Conservation (phyloP, 2,329 filamentous ascomycete species). For the Helicocarpus griseus region DNA sequence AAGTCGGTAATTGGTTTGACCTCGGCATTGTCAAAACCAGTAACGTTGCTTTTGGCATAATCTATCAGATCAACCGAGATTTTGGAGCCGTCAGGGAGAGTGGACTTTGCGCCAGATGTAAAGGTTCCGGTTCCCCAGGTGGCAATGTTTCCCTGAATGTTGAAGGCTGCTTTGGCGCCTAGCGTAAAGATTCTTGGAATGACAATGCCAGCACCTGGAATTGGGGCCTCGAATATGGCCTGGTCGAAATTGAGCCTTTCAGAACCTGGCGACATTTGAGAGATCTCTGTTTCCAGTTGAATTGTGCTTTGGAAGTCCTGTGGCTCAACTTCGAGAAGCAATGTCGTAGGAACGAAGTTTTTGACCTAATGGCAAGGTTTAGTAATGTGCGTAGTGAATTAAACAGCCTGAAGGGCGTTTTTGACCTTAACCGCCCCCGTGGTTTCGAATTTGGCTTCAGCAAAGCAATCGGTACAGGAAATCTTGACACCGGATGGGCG, state of each 20-base stretch:
- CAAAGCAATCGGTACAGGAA: conserved; percentile 20
- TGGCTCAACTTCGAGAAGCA: conserved; percentile 14
- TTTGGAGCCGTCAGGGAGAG: conserved; percentile 18
- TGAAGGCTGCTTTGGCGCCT: conserved; percentile 17
- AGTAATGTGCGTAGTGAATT: too few relatives aligned
- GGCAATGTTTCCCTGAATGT: conserved; percentile 13
- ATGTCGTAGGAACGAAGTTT: conserved; percentile 10
- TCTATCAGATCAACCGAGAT: conserved; percentile 17
- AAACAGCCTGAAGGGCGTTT: conserved; percentile 2
- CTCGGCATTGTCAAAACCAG: conserved; percentile 16
- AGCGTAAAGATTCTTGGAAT: conserved; percentile 18
- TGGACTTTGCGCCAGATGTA: conserved; percentile 16
- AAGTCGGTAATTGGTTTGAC: conserved; percentile 18
- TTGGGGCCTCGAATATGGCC: conserved; percentile 10
- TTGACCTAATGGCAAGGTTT: conserved; percentile 8
- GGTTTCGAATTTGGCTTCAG: conserved; percentile 18
- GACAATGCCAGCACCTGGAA: conserved; percentile 18
- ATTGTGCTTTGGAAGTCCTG: conserved; percentile 14
- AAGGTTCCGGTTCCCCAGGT: conserved; percentile 16
- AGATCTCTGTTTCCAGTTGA: conserved; percentile 12
- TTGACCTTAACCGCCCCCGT: conserved; percentile 16
- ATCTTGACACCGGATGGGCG: conserved; percentile 11
- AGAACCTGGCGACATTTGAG: conserved; percentile 5
- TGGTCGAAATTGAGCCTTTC: conserved; percentile 8
- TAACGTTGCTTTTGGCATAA: conserved; percentile 13